Base-by-base conservation (phyloP, 192 early-diverging fungal species). In the Pilaira anomala region DNA sequence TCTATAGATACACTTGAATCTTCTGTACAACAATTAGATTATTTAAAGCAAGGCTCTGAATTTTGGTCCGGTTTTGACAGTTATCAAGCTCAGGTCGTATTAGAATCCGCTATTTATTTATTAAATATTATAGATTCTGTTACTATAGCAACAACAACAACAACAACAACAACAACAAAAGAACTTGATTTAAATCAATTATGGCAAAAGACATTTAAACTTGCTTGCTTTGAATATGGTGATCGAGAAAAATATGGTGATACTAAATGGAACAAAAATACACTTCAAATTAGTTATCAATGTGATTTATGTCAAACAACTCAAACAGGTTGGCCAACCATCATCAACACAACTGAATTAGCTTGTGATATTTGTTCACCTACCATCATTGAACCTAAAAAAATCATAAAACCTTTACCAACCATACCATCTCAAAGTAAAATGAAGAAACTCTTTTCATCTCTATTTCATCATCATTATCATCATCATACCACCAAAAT, bases 201-300 rank as follows among this genome's bases (percentile, higher is more conserved):
- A 44, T 60, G 42, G 41, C 24, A 13, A 28, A 45, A 60, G 25
- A 48, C 59, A 2, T 60, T 60, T 33, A 21, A 44, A 4, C n/a
- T 60, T 1, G 41, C 59, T 9, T 60, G 59, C 13, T 33, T 60
- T 5, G 59, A 60, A 33, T 60, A 60, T 19, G 59, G 59, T 2
- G 59, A 60, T 22, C 11, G 25, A 19, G 59, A 48, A 28, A 24
- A 13, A 3, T 60, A 30, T 29, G 59, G 59, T 14, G 36, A 48
- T 33, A 16, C 25, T 12, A 19, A 25, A 11, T 60, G 59, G 59
- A 18, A 25, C 29, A 26, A 1, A 14, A n/a, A 19, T 14, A 36
- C 30, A 21, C 7, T 60, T 14, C n/a, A 60, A 16, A 48, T 60
- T 1, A 21, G 48, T 1, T 60, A 33, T 21, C 8, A 48, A 7